Conservation (phyloP, 306 rosid species). For the Glycine latifolia region DNA sequence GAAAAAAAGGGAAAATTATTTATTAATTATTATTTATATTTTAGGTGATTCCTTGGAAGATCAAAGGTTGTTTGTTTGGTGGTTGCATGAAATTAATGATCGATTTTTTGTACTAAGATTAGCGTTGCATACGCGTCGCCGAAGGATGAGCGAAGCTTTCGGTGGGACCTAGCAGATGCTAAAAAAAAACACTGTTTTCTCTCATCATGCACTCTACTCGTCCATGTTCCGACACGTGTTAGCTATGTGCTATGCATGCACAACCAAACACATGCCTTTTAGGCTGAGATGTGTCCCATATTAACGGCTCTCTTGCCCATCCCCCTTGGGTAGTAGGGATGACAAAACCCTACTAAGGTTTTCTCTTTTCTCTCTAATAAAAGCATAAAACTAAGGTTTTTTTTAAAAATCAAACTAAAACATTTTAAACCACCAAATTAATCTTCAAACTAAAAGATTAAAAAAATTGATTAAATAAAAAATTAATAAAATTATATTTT, state of each 20-base stretch:
- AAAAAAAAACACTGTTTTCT: neutral
- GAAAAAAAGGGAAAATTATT: neutral
- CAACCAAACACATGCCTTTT: neutral
- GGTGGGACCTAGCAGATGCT: slow-evolving; percentile 55
- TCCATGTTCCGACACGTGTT: slow-evolving; percentile 36
- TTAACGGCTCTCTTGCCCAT: no score
- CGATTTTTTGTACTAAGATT: slow-evolving; percentile 13
- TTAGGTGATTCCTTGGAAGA: slow-evolving; percentile 1
- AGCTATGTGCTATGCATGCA: slow-evolving; percentile 51
- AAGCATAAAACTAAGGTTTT: no score
- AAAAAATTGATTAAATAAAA: no score
- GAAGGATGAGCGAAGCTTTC: slow-evolving; percentile 37
- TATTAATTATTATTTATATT: neutral
- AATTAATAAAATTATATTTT: no score
- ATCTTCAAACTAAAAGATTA: no score
- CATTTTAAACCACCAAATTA: no score
- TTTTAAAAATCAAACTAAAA: no score
- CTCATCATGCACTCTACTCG: neutral
- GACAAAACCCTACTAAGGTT: no score
- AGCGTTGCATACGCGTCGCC: slow-evolving; percentile 48
- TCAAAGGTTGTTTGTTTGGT: slow-evolving; percentile 19
- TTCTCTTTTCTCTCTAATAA: no score
- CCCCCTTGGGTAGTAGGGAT: no score
- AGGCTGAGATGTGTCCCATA: neutral
- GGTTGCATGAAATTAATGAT: slow-evolving; percentile 11